Base-by-base conservation (phyloP, 2,329 filamentous ascomycete species). In the Coniella lustricola region DNA sequence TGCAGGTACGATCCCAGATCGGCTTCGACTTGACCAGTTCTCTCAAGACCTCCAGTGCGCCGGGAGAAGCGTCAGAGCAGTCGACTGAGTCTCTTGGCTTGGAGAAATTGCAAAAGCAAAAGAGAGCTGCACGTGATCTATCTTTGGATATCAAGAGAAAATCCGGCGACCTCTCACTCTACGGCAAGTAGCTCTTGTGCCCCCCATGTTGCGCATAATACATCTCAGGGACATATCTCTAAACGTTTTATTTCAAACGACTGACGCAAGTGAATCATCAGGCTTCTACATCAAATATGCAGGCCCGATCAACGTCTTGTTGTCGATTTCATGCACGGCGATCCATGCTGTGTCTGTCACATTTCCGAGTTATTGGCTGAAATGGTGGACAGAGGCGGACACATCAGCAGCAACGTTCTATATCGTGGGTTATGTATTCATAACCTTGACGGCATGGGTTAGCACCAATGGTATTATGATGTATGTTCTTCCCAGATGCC, bases 351-450 rank as follows among this genome's bases (percentile, higher is more conserved):
- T 68, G 46, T 69, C 65, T 48, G 59, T 64, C n/a, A 65, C 59
- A 1, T 51, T 67, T 9, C 61, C 68, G 0, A 63, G 64, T 18
- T 67, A 66, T 37, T 71, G 67, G 64, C 47, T 72, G 0, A 64
- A 68, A 42, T 54, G 59, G 43, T 71, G 68, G 69, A 68, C 66
- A 0, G 63, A 67, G 21, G 56, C 54, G 10, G 48, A 49, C 2
- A 49, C 29, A 2, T 51, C 48, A 1, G 43, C 57, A 18, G 56
- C 59, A 0, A 16, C 50, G 12, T 59, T 67, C 14, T 73, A 68
- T 29, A 60, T 64, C 5, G n/a, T 36, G 3, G 69, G 67, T 0
- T 73, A 67, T 35, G 37, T 67, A 0, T 13, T 62, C 2, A 42
- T 70, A 4, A 54, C 65, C 1, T 14, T 65, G 2, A 50, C 68